Evolutionary conservation across 306 rosid species (phyloP).

Genomic region (Castanea crenata): DNA sequence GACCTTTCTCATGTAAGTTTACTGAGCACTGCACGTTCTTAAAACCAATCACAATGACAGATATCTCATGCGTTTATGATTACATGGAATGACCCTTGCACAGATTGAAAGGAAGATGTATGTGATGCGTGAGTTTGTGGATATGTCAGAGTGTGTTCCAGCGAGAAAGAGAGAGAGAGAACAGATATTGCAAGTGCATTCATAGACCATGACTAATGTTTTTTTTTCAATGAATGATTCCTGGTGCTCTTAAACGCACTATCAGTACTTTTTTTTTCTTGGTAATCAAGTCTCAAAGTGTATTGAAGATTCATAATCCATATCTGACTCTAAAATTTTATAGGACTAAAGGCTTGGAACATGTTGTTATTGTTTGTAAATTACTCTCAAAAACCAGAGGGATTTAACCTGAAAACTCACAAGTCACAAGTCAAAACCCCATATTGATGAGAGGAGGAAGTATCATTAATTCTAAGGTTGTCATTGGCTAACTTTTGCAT

Average conservation of each 20-base stretch:
- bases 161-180: background rate
- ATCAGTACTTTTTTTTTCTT: too few relatives aligned
- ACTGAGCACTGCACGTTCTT: conserved; percentile 20
- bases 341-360: too few relatives aligned
- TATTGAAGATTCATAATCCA: too few relatives aligned
- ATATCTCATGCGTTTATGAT: background rate
- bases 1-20: background rate
- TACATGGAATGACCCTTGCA: background rate
- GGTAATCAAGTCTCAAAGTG: too few relatives aligned
- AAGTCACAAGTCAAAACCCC: background rate
- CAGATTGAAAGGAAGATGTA: background rate
- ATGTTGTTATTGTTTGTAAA: too few relatives aligned
- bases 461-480: background rate
- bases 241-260: background rate
- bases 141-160: background rate
- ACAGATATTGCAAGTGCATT: conserved; percentile 16
- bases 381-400: too few relatives aligned
- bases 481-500: background rate
- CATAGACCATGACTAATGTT: conserved; percentile 8
- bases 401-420: background rate
- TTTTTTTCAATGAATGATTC: conserved; percentile 13
- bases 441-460: background rate
- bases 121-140: too few relatives aligned
- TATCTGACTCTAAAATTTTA: too few relatives aligned
- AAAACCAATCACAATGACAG: conserved; percentile 20